Percentiles rank a stretch among this genome's conserved stretches.
These are phyloP conservation scores for Pseudogymnoascus sp. DNA, from an alignment of 2,329 filamentous ascomycete species.

Conservation along the genomic window DNA sequence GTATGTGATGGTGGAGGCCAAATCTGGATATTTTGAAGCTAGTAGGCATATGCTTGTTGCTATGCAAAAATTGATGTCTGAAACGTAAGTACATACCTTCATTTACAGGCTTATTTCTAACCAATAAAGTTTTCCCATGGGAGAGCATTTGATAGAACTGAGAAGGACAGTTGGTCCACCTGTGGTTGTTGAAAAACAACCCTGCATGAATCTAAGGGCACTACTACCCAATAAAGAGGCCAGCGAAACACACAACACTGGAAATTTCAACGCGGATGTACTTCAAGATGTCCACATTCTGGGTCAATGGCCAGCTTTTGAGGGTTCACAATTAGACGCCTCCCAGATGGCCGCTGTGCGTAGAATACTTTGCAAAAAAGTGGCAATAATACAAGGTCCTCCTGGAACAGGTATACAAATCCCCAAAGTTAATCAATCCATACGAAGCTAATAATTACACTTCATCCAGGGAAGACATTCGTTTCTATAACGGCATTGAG, in stretches of 20 bases:
- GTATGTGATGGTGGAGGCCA: constrained; percentile 66
- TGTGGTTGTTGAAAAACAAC: constrained; percentile 41
- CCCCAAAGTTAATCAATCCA: background rate
- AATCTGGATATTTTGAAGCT: constrained; percentile 67
- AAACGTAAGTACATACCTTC: constrained; percentile 20
- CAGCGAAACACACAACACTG: background rate
- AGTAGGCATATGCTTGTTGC: constrained; percentile 63
- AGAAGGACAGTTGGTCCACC: constrained; percentile 41
- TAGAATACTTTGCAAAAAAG: constrained; percentile 59
- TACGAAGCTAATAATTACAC: background rate
- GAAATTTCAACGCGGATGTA: constrained; percentile 24
- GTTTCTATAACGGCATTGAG: constrained; percentile 66
- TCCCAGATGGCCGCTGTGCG: constrained; percentile 63
- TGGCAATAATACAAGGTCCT: constrained; percentile 77
- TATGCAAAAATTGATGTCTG: constrained; percentile 45
- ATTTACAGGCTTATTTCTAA: background rate
- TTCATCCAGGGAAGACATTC: constrained; percentile 54
- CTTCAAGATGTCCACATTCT: constrained; percentile 46
- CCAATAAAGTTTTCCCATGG: constrained; percentile 44
- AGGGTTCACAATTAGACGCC: constrained; percentile 48
- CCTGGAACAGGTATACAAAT: constrained; percentile 43
- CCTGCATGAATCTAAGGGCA: constrained; percentile 41
- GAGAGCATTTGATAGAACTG: constrained; percentile 50
- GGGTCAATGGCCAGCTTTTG: constrained; percentile 41
- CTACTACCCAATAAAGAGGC: constrained; percentile 24